phyloP scores from a whole-genome alignment of 2,329 filamentous ascomycete genomes.

The Alternaria sp. region DNA sequence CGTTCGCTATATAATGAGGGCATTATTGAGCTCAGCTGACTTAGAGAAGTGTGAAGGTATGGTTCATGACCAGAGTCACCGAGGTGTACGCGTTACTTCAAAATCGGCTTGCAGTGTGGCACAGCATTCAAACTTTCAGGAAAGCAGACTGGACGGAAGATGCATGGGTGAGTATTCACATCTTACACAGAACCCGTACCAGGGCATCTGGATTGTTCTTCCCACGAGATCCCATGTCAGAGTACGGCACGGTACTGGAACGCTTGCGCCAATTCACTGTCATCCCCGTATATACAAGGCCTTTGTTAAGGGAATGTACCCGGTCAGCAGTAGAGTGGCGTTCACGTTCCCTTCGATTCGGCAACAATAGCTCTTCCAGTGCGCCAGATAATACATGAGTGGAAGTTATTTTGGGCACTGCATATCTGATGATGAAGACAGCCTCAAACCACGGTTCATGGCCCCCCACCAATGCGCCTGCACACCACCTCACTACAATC shows the following conservation, averaged over 20 bases:
- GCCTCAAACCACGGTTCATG: not conserved
- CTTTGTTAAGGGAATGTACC: not conserved
- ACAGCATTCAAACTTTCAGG: not conserved
- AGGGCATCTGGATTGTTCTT: not conserved
- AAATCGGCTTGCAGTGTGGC: not conserved
- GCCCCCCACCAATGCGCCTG: not conserved
- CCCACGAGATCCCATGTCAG: not conserved
- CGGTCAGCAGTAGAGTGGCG: not conserved
- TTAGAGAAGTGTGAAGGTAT: not conserved
- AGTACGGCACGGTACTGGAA: not conserved
- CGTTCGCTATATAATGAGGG: not conserved
- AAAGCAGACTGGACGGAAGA: not conserved
- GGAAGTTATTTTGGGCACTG: not conserved
- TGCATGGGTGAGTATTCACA: not conserved
- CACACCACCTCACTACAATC: not conserved
- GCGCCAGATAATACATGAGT: not conserved
- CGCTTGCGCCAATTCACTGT: not conserved
- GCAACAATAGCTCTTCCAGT: not conserved
- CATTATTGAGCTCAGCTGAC: not conserved
- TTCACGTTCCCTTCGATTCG: not conserved
- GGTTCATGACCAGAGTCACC: not conserved
- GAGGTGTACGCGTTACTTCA: slow-evolving; percentile 15
- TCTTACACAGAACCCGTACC: not conserved
- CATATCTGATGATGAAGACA: not conserved
- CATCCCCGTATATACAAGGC: slow-evolving; percentile 10